Base-by-base conservation (phyloP, 2,329 filamentous ascomycete genomes). In the Salinomyces thailandicus region DNA sequence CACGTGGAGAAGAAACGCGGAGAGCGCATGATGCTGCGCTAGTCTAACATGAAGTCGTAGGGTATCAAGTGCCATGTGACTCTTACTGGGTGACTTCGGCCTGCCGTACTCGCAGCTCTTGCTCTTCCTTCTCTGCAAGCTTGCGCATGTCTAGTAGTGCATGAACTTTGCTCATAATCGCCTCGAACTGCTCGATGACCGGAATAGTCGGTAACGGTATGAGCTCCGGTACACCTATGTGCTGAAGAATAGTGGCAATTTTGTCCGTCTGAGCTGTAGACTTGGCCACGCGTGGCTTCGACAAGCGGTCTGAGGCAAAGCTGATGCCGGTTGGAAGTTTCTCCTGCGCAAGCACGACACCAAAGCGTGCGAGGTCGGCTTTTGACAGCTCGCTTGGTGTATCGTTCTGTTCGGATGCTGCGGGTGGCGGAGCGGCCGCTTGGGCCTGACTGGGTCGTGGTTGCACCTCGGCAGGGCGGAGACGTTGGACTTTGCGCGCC, bases 251-350 rank as follows among this genome's bases (percentile, higher is more conserved):
- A 37, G 80, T 79, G 11, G 71, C 76, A 45, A 91, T 86, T 45
- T 83, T 81, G 42, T 76, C 62, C 47, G 84, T 83, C 55, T 87
- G 82, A 42, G 81, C 75, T 36, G 79, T 75, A 12, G 75, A 81
- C 63, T 87, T 87, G 45, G 81, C 81, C 24, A 78, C 77, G 38
- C 85, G 80, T 16, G 85, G 73, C 32, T 86, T 86, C 48, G 80
- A 79, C 40, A 89, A 75, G 57, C 77, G 80, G 50, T 89, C 83
- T 18, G 85, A 85, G 9, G 89, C 83, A 71, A 96, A 96, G 11
- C 84, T 81, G 22, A 94, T 84, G 5, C 91, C 89, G 6, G 80
- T 81, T 2, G 81, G 78, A 26, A 95, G 71, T 18, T 89, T 82
- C 38, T 96, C 89, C 55, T 89, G 81, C 46, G 84, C 41, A 17